Base-by-base conservation (phyloP, 2,329 filamentous ascomycete genomes). In the Paecilomyces niveus region DNA sequence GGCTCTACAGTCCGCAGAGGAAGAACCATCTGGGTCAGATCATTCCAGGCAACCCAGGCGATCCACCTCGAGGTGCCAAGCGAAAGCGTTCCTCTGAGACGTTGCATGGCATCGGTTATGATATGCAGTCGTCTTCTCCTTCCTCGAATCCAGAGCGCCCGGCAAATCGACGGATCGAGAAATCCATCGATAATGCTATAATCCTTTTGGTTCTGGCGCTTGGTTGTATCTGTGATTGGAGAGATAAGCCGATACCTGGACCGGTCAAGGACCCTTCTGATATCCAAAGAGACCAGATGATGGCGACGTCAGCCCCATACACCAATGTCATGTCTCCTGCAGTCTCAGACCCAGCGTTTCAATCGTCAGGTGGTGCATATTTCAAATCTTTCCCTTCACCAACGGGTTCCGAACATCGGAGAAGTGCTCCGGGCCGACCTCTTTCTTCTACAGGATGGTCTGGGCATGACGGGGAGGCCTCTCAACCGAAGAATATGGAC, bases 161-260 rank as follows among this genome's bases (percentile, higher is more conserved):
- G 6, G 11, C 57, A 22, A 58, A 60, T 50, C 61, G 59, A 22
- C 63, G 66, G n/a, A 74, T 80, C 21, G 75, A 77, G 53, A 72
- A 87, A 56, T 90, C 88, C 7, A 85, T 94, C 15, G 83, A 86
- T 56, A 96, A 90, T 64, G 92, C 92, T 0, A 81, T 97, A 45
- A 84, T 97, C 1, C 81, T 97, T 2, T 80, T 93, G 3, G 85
- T 96, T 0, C 80, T 97, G 57, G 93, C 93, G 0, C 77, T 99
- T 5, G 94, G 94, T 18, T 92, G 91, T 68, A 89, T 97, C 11
- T 93, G 90, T 66, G 73, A 80, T 59, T 75, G 81, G 59, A 76
- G 77, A 52, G 69, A 76, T 3, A 57, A 61, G 13, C 76, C 78
- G 18, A 66, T 87, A 10, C 82, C 83, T 18, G 79, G 78, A 2